These are phyloP conservation scores for Eucommia ulmoides DNA, from an alignment of 257 asterid species.

Conservation along the genomic window DNA sequence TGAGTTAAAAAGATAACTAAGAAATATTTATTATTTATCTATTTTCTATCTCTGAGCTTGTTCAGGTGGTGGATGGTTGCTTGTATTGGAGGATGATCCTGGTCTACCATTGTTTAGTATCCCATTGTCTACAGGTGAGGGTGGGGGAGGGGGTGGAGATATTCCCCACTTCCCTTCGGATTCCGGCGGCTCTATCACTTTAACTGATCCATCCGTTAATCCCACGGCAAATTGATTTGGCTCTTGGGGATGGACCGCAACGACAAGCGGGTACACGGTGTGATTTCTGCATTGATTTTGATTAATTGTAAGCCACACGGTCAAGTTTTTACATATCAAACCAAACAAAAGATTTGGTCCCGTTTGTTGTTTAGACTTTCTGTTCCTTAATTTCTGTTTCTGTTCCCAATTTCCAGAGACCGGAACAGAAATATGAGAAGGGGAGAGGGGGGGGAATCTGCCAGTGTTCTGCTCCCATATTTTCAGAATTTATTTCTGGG, in stretches of 20 bases:
- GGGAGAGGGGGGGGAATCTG: no score
- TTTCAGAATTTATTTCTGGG: no score
- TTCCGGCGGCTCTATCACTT: conserved; percentile 88
- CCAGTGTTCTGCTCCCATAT: no score
- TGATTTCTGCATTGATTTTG: conserved; percentile 74
- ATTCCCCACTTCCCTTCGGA: conserved; percentile 76
- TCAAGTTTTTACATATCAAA: no score
- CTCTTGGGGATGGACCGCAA: conserved; percentile 87
- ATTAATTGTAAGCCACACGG: no score
- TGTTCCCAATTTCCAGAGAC: no score
- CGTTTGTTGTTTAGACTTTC: no score
- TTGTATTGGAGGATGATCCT: conserved; percentile 54
- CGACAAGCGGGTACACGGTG: conserved; percentile 49
- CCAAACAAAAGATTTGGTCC: no score
- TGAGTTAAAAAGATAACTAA: not conserved
- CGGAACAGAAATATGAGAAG: no score
- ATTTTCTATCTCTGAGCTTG: conserved; percentile 67
- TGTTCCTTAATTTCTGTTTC: no score
- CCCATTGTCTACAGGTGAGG: conserved; percentile 67
- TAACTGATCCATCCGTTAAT: conserved; percentile 80
- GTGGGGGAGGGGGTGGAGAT: conserved; percentile 22
- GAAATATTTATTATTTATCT: no score
- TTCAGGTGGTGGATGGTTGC: conserved; percentile 65
- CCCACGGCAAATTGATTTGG: conserved; percentile 84
- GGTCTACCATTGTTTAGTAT: conserved; percentile 44